Conservation (phyloP, 2,329 filamentous ascomycete genomes). For the Hypoxylon sp. region DNA sequence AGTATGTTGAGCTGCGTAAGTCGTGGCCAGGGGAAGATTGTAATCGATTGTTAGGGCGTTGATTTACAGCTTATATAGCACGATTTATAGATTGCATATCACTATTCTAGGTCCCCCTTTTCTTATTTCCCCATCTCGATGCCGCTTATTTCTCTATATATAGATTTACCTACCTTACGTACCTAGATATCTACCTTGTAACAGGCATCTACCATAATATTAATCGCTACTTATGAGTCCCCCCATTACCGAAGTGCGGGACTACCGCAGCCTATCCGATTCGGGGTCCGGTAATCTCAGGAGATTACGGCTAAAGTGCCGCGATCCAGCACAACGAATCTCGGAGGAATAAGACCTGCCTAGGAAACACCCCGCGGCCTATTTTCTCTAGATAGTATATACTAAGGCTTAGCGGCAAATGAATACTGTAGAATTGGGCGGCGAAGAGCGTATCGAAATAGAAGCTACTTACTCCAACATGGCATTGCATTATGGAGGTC, state of each 20-base stretch:
- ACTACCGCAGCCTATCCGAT: conserved; percentile 29
- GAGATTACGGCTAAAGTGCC: conserved; percentile 45
- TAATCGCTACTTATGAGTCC: conserved; percentile 6
- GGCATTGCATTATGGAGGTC: neutral
- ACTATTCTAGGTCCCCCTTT: neutral
- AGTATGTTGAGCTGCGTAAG: conserved; percentile 54
- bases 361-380: neutral
- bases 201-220: neutral
- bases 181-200: no score
- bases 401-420: conserved; percentile 3
- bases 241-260: conserved; percentile 19
- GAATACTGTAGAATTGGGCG: conserved; percentile 3
- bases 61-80: neutral
- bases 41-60: conserved; percentile 42
- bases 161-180: neutral
- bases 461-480: conserved; percentile 14
- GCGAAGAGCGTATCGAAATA: conserved; percentile 6
- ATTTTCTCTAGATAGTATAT: neutral
- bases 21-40: conserved; percentile 52
- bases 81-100: neutral
- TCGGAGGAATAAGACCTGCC: conserved; percentile 20
- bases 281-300: conserved; percentile 30
- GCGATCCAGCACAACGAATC: conserved; percentile 3
- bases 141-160: neutral
- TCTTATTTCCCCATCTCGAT: neutral